phyloP scores from a whole-genome alignment of 371 early-diverging fungal genomes.

The Mucor plumbeus region DNA sequence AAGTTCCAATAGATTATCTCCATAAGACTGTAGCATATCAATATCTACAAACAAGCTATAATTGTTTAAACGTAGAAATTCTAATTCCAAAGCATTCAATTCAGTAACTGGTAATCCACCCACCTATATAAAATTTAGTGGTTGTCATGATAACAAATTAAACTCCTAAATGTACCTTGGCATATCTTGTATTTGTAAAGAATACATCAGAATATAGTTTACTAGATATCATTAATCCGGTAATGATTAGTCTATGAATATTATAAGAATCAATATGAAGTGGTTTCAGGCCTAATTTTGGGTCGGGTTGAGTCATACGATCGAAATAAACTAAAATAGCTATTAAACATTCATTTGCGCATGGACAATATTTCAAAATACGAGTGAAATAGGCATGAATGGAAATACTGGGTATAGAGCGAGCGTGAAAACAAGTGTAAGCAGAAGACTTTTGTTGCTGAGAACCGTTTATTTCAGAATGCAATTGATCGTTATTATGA shows the following conservation, averaged over 20 bases:
- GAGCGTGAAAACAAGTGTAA: conserved; percentile 77
- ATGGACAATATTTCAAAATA: conserved; percentile 91
- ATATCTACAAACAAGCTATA: conserved; percentile 78
- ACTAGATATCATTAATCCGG: conserved; percentile 81
- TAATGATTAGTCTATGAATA: conserved; percentile 88
- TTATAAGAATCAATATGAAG: conserved; percentile 86
- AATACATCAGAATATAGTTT: conserved; percentile 91
- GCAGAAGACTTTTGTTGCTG: conserved; percentile 18
- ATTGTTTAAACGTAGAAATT: conserved; percentile 74
- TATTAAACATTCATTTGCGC: conserved; percentile 84
- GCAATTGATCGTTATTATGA: conserved; percentile 27
- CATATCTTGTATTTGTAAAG: conserved; percentile 89
- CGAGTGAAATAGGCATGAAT: conserved; percentile 81
- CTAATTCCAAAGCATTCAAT: conserved; percentile 81
- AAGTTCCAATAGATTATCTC: conserved; percentile 70
- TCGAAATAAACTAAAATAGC: conserved; percentile 86
- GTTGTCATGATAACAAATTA: neutral
- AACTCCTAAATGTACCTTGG: conserved; percentile 60
- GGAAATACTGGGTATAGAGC: conserved; percentile 86
- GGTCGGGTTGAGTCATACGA: conserved; percentile 62
- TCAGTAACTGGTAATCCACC: conserved; percentile 84
- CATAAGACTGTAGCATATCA: conserved; percentile 81
- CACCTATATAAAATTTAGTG: conserved; percentile 41
- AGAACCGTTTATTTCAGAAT: conserved; percentile 8
- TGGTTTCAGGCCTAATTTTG: conserved; percentile 42